A percentile compares a stretch with the other conserved stretches of the same genome.
These are phyloP conservation scores for Zygnema cylindricum DNA, from an alignment of 139 green algal species.

Conservation along the genomic window DNA sequence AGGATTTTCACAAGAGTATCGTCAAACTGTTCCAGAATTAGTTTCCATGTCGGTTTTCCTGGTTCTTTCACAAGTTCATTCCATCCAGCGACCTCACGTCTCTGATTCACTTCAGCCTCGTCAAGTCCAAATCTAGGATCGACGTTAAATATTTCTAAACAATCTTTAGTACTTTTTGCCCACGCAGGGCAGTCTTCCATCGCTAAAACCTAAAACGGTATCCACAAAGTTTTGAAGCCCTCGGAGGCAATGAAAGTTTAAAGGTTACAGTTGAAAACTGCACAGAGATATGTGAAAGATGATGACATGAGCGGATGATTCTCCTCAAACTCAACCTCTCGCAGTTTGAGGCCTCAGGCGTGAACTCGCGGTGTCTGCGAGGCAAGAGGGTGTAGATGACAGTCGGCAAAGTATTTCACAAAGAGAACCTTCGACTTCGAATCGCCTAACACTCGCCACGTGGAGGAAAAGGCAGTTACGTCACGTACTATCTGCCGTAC, in stretches of 20 bases:
- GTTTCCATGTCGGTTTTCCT: slow-evolving; percentile 82
- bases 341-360: background rate
- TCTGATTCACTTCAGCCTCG: background rate
- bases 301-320: background rate
- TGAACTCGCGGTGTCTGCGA: too few relatives aligned
- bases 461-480: too few relatives aligned
- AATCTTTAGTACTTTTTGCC: background rate
- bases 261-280: background rate
- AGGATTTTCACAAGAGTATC: slow-evolving; percentile 97
- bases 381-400: too few relatives aligned
- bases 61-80: slow-evolving; percentile 56
- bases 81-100: slow-evolving; percentile 2
- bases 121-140: background rate
- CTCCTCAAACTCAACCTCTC: background rate
- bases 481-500: too few relatives aligned
- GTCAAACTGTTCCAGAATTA: slow-evolving; percentile 96
- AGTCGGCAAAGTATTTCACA: too few relatives aligned
- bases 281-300: background rate
- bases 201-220: background rate
- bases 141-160: background rate
- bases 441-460: too few relatives aligned
- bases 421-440: too few relatives aligned
- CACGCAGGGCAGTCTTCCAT: background rate
- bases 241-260: background rate
- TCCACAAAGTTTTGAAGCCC: background rate